Percentiles rank a stretch among this genome's conserved stretches.
These are phyloP conservation scores for Butyriboletus loyo DNA, from an alignment of 768 basidiomycete genomes.

Conservation along the genomic window DNA sequence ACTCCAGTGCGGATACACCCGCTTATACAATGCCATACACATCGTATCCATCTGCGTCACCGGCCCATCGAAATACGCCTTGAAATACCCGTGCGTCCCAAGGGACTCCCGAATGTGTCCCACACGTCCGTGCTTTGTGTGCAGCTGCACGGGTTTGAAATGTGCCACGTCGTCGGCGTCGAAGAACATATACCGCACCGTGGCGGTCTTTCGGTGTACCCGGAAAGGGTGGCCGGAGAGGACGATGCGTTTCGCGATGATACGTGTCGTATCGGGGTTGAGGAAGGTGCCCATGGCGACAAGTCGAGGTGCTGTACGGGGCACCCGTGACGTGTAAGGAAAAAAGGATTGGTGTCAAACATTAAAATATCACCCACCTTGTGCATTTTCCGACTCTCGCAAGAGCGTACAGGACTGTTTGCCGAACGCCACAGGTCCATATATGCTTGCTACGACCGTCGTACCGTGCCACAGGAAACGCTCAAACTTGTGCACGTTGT, in stretches of 20 bases:
- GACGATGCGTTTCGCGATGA: constrained; percentile 91
- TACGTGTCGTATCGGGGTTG: constrained; percentile 84
- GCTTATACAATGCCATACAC: constrained; percentile 93
- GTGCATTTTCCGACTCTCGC: constrained; percentile 59
- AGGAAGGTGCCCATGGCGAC: constrained; percentile 89
- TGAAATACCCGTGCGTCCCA: constrained; percentile 97
- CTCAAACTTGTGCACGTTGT: constrained; percentile 98
- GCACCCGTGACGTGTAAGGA: neutral
- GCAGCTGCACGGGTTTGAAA: constrained; percentile 89
- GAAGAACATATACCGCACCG: constrained; percentile 99
- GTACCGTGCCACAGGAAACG: constrained; percentile 81
- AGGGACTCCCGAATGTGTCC: constrained; percentile 92
- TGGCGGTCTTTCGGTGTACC: constrained; percentile 95
- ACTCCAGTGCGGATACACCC: constrained; percentile 89
- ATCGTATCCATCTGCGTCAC: constrained; percentile 96
- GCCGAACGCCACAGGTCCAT: constrained; percentile 87
- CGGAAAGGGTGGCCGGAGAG: constrained; percentile 96
- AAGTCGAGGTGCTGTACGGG: constrained; percentile 61
- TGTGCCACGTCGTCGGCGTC: constrained; percentile 89
- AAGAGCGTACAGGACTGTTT: constrained; percentile 72
- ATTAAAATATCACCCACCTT: constrained; percentile 44
- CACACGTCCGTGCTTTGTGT: constrained; percentile 85
- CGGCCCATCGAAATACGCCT: constrained; percentile 91
- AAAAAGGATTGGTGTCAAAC: neutral
- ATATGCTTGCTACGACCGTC: constrained; percentile 81